Base-by-base conservation (phyloP, 257 asterid species). In the Agastache rugosa region DNA sequence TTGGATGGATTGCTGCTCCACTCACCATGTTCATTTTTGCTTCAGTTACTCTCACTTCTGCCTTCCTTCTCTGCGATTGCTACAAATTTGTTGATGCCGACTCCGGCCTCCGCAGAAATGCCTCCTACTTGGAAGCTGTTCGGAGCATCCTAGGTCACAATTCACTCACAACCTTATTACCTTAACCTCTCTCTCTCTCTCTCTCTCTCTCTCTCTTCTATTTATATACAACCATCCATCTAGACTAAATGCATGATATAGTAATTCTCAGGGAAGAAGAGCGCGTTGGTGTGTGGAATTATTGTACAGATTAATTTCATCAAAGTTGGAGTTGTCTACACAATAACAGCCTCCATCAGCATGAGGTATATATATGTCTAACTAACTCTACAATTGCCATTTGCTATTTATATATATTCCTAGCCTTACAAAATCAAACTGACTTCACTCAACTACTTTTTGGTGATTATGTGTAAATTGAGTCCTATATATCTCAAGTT, bases 1-100 rank as follows among this genome's bases (percentile, higher is more conserved):
- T 91, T 3, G 98, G 98, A 22, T 93, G 98, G 97, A 78, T 91
- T 58, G 96, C 91, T 15, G 98, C 93, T 35, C 96, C 98, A 2
- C 35, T 86, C 27, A 63, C 87, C 55, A 50, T 93, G 86, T 29
- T 85, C 19, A 75, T 83, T 10, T 93, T 93, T 77, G 96, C 97
- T 58, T 79, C 72, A 1, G 78, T 93, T 22, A 89, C 96, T 1
- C 69, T 85, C 23, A 19, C 82, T 51, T 87, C 98, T 16, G 83
- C 91, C 6, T 54, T 59, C 35, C 87, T 91, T 27, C 85, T 93
- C 70, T 67, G 75, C 75, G 76, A 84, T 29, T 93, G 98, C 82
- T 88, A 89, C 82, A 68, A 70, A 35, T 76, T 87, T 1, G 83
- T 85, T 19, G 79, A 89, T 69, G 55, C 69, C 23, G 66, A 75